phyloP scores from a whole-genome alignment of 2,329 filamentous ascomycete species.

The Catunica adiposa region DNA sequence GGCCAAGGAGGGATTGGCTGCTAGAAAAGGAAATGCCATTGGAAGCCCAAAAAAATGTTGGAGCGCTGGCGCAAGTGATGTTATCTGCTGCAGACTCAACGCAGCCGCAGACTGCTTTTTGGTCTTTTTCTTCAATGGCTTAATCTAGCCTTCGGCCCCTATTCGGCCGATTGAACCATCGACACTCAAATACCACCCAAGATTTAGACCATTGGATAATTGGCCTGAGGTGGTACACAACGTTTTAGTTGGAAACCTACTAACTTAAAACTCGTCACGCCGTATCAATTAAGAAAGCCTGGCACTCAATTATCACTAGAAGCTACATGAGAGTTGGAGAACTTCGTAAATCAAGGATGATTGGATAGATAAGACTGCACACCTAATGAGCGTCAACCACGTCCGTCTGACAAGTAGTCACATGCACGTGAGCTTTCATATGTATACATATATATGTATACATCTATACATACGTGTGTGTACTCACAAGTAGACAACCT shows the following conservation, averaged over 20 bases:
- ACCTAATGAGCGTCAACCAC: too few species aligned
- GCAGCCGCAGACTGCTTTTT: background rate
- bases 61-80: background rate
- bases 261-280: too few species aligned
- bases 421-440: too few species aligned
- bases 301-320: too few species aligned
- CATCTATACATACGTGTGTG: too few species aligned
- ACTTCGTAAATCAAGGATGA: too few species aligned
- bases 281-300: too few species aligned
- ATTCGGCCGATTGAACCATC: background rate
- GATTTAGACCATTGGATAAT: background rate
- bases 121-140: background rate
- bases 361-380: too few species aligned
- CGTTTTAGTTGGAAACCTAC: background rate
- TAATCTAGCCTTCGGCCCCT: background rate
- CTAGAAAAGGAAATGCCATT: slow-evolving; percentile 14
- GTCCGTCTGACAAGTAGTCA: too few species aligned
- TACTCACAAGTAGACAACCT: too few species aligned
- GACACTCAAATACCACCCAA: background rate
- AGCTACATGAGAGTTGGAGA: too few species aligned
- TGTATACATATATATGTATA: too few species aligned
- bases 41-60: background rate
- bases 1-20: slow-evolving; percentile 3
- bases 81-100: background rate
- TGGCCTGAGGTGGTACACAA: background rate